Conservation (phyloP, 345 rosid genomes). For the Eucalyptus sp. region DNA sequence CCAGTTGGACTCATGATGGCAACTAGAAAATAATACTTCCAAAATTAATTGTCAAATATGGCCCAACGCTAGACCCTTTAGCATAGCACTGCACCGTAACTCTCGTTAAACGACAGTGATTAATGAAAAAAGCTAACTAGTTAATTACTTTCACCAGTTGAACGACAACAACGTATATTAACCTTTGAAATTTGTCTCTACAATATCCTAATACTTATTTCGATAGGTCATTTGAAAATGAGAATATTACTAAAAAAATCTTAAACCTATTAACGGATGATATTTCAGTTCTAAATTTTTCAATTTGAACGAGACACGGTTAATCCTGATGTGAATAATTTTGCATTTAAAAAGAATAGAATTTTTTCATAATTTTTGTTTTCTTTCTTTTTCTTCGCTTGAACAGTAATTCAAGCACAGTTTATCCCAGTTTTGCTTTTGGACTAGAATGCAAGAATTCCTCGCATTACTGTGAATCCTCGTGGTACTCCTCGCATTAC, state of each 20-base stretch:
- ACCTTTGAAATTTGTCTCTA: background rate
- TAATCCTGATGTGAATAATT: rapidly evolving
- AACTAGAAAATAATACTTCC: no score
- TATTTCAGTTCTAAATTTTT: rapidly evolving
- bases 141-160: background rate
- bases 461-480: background rate
- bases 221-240: no score
- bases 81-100: background rate
- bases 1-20: no score
- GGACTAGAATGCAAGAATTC: background rate
- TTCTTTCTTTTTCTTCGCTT: no score
- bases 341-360: no score
- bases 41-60: no score
- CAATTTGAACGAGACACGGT: rapidly evolving
- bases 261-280: no score
- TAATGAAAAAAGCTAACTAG: background rate
- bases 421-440: background rate
- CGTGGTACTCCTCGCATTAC: background rate
- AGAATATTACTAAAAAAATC: background rate
- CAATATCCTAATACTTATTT: background rate
- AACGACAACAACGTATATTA: no score
- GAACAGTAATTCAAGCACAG: background rate
- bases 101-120: background rate
- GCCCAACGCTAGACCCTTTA: no score
- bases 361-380: no score